Evolutionary conservation across 169 alveolate species (phyloP).

Genomic region (Babesia bigemina): DNA sequence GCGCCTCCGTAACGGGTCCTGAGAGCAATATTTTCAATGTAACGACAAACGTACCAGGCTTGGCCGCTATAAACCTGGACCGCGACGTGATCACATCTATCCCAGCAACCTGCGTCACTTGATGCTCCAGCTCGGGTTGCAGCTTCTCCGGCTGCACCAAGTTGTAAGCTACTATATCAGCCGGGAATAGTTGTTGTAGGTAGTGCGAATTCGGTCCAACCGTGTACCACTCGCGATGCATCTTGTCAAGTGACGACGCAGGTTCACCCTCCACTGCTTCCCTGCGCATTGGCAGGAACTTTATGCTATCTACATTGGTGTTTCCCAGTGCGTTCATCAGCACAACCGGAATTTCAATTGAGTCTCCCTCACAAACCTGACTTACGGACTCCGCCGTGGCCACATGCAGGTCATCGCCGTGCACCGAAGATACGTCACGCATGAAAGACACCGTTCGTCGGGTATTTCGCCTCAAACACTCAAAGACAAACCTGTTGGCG

Average conservation of each 20-base stretch:
- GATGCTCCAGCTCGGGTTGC: conserved; percentile 61
- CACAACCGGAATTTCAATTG: conserved; percentile 58
- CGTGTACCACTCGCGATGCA: conserved; percentile 70
- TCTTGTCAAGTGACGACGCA: conserved; percentile 40
- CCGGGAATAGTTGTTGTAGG: conserved; percentile 69
- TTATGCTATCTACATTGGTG: conserved; percentile 48
- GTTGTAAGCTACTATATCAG: conserved; percentile 46
- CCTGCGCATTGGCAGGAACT: conserved; percentile 46
- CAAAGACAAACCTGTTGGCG: conserved; percentile 54
- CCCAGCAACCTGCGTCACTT: conserved; percentile 67
- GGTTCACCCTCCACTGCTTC: conserved; percentile 22
- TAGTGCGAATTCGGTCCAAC: conserved; percentile 68
- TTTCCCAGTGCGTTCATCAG: conserved; percentile 65
- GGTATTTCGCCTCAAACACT: conserved; percentile 43
- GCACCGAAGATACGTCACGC: conserved; percentile 60
- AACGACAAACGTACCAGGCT: conserved; percentile 33
- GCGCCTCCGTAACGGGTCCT: conserved; percentile 54
- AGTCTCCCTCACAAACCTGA: conserved; percentile 70
- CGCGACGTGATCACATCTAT: conserved; percentile 65
- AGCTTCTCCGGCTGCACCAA: conserved; percentile 55
- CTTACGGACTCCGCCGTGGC: conserved; percentile 43
- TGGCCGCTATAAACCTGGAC: conserved; percentile 40
- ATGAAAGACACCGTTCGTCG: conserved; percentile 53
- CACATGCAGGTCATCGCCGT: conserved; percentile 60
- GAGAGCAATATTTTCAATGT: background rate